A percentile compares a stretch with the other conserved stretches of the same genome.
These are phyloP conservation scores for Penicillium sp. DNA, from an alignment of 2,329 filamentous ascomycete genomes.

Conservation along the genomic window DNA sequence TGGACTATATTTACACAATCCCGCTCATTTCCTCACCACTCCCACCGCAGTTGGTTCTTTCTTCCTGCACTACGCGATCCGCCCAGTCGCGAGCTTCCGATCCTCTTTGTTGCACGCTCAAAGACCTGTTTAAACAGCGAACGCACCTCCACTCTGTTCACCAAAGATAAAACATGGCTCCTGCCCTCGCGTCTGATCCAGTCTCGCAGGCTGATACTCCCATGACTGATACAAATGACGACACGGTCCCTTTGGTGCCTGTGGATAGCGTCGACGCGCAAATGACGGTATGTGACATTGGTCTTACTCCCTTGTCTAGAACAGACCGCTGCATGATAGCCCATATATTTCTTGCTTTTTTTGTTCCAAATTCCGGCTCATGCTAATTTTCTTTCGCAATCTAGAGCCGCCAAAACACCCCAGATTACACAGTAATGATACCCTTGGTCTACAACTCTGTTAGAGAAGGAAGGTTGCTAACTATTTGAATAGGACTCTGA, in stretches of 20 bases:
- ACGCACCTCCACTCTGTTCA: conserved; percentile 26
- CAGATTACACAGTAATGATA: conserved; percentile 57
- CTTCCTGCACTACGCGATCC: conserved; percentile 3
- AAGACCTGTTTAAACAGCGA: conserved; percentile 11
- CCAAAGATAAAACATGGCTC: conserved; percentile 40
- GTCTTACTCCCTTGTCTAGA: background rate
- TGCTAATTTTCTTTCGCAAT: conserved; percentile 14
- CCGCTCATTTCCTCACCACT: background rate
- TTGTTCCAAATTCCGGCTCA: background rate
- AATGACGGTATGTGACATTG: conserved; percentile 34
- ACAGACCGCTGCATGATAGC: too few relatives aligned
- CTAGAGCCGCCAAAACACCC: conserved; percentile 57
- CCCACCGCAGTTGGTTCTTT: background rate
- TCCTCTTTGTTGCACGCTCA: conserved; percentile 5
- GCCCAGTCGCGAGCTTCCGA: conserved; percentile 8
- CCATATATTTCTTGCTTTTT: background rate
- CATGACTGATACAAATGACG: conserved; percentile 46
- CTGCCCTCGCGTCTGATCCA: conserved; percentile 39
- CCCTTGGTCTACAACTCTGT: background rate
- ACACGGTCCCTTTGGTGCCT: conserved; percentile 35
- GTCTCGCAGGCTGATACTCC: conserved; percentile 47
- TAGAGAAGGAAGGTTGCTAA: background rate
- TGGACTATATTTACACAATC: background rate
- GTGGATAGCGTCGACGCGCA: conserved; percentile 40
- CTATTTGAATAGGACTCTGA: conserved; percentile 55